Evolutionary conservation across 2,329 filamentous ascomycete genomes (phyloP), one percentile per base, ranked within the genome.

Genomic region (Xylaria sp.): DNA sequence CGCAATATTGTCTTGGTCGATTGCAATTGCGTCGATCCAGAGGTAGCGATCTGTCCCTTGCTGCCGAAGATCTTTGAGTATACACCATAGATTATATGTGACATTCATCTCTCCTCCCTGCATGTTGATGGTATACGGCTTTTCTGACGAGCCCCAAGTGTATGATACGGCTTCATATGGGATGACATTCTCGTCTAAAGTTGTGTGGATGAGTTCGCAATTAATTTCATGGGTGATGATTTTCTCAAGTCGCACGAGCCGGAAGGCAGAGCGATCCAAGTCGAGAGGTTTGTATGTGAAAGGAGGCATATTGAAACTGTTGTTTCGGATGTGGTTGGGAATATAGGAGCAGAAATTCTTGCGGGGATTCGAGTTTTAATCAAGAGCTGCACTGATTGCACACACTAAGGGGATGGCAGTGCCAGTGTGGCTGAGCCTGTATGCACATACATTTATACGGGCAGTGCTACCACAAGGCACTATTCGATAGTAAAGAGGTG

Each of bases 1-100:
- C 7, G 50, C 6, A 11, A 27, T 1, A 61, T 54, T 48, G 88
- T 42, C 47, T 19, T 53, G 47, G 21, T 61, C 42, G 34, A 61
- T 61, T 12, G 39, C 36, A 19, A 60, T 48, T 5, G 42, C 64
- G 17, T 66, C 64, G 19, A 62, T 27, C 64, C 64, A 67, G 12
- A 67, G 42, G 47, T 62, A 67, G 1, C 64, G 59, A 47, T 67
- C 59, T 27, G 17, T 24, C 14, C 39, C 51, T 2, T 2, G 8
- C 8, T 34, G 14, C 8, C 59, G 51, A 8, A 62, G 30, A 19
- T 59, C 53, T n/a, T 47, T 17, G 14, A 62, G 64, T 8, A 67
- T 5, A 2, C 32, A 19, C 51, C 53, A 67, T 17, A 67, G 34
- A 32, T 67, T 62, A 21, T 24, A 39, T 34, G 64, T 67, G 14